Evolutionary conservation across 1,139 yeast genomes (phyloP).

Genomic region (Sugiyamaella japonica): DNA sequence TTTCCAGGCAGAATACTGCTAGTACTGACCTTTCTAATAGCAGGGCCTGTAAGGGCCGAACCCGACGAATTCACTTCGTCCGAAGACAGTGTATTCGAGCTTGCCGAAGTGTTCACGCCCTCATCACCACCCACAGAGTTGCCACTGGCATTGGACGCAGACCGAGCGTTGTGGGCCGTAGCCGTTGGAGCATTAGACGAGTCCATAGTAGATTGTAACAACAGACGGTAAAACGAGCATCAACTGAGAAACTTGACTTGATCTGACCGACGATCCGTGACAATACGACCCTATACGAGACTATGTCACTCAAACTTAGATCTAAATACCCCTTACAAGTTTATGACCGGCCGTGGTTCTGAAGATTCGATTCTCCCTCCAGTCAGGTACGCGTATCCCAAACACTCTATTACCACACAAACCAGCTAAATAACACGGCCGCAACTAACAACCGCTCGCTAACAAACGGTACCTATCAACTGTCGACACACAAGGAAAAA

Average conservation of each 20-base stretch:
- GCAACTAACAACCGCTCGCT: too few relatives aligned
- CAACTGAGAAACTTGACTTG: neutral
- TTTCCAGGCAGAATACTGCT: neutral
- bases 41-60: neutral
- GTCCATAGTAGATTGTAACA: neutral
- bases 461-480: too few relatives aligned
- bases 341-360: too few relatives aligned
- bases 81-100: neutral
- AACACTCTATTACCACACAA: too few relatives aligned
- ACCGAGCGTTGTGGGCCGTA: neutral
- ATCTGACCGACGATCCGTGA: too few relatives aligned
- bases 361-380: too few relatives aligned
- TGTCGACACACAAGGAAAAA: too few relatives aligned
- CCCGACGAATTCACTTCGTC: neutral
- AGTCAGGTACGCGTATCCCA: too few relatives aligned
- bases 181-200: neutral
- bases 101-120: neutral
- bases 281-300: too few relatives aligned
- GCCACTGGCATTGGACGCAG: neutral
- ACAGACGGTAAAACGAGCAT: neutral
- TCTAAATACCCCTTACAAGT: too few relatives aligned
- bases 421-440: too few relatives aligned
- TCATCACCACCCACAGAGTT: neutral
- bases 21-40: neutral
- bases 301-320: too few relatives aligned